Evolutionary conservation across 768 basidiomycete species (phyloP).

Genomic region (Butyriboletus loyo): DNA sequence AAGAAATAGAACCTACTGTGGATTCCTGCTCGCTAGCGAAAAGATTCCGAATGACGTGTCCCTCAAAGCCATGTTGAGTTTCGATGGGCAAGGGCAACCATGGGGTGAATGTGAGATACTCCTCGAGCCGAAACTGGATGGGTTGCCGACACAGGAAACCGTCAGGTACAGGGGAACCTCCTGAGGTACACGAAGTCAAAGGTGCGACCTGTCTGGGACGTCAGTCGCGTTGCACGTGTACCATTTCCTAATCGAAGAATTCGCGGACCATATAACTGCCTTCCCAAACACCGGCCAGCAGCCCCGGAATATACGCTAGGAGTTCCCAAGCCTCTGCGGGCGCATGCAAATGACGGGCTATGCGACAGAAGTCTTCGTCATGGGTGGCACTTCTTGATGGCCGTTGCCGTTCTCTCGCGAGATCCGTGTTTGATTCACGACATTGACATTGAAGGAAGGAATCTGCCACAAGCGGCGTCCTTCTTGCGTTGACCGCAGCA

Average conservation of each 20-base stretch:
- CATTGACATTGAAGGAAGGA: conserved; percentile 24
- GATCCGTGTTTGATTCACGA: conserved; percentile 33
- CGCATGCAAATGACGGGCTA: conserved; percentile 16
- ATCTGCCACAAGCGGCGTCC: conserved; percentile 53
- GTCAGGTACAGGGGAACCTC: conserved; percentile 5
- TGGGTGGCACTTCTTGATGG: conserved; percentile 32
- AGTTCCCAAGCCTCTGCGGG: conserved; percentile 23
- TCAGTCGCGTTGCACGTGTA: conserved; percentile 14
- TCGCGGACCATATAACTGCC: conserved; percentile 54
- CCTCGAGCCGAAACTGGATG: conserved; percentile 48
- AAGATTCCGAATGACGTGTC: conserved; percentile 20
- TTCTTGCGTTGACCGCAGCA: conserved; percentile 36
- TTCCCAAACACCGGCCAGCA: conserved; percentile 58
- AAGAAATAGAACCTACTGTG: conserved; percentile 22
- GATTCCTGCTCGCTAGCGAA: conserved; percentile 19
- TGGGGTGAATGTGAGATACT: conserved; percentile 43
- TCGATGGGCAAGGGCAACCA: conserved; percentile 33
- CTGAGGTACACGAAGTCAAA: conserved; percentile 15
- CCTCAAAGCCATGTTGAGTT: conserved; percentile 19
- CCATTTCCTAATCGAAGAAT: conserved; percentile 15
- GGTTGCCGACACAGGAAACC: conserved; percentile 44
- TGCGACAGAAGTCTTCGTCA: conserved; percentile 40
- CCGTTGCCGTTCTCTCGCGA: conserved; percentile 30
- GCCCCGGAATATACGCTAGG: conserved; percentile 40
- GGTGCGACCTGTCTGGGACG: conserved; percentile 26